Percentiles rank a stretch among this genome's conserved stretches.
Evolutionary conservation across 495 filamentous ascomycete genomes (phyloP).

Genomic region (Aspergillus leporis): DNA sequence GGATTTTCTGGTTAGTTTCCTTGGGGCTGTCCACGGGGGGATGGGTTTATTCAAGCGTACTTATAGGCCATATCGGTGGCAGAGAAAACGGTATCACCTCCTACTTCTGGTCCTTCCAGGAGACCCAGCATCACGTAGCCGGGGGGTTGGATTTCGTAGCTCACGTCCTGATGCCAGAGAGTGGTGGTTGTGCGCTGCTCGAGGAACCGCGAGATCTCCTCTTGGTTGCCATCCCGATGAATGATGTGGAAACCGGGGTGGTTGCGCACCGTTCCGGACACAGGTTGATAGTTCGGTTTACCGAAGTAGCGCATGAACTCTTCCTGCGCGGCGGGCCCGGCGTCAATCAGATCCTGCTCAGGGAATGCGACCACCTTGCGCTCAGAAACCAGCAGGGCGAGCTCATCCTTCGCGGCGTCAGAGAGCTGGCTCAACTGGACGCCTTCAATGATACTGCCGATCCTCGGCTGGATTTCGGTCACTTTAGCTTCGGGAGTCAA

Average conservation of each 20-base stretch:
- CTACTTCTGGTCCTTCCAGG: constrained; percentile 57
- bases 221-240: constrained; percentile 57
- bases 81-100: constrained; percentile 77
- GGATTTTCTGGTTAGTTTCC: constrained; percentile 3
- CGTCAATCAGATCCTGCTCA: constrained; percentile 68
- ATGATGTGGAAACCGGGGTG: constrained; percentile 63
- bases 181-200: constrained; percentile 56
- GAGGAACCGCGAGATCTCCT: constrained; percentile 56
- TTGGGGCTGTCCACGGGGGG: not conserved
- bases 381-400: constrained; percentile 72
- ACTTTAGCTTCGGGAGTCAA: constrained; percentile 49
- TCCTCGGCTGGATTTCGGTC: constrained; percentile 65
- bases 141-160: constrained; percentile 59
- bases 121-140: constrained; percentile 60
- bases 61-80: constrained; percentile 77
- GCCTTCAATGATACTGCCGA: constrained; percentile 72
- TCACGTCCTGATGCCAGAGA: constrained; percentile 63
- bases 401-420: constrained; percentile 72
- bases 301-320: constrained; percentile 59
- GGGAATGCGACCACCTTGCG: constrained; percentile 80
- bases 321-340: constrained; percentile 61
- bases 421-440: constrained; percentile 70
- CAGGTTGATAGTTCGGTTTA: constrained; percentile 61
- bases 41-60: constrained; percentile 23
- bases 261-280: constrained; percentile 52